A percentile compares a stretch with the other conserved stretches of the same genome.
Evolutionary conservation across 768 basidiomycete species (phyloP).

Genomic region (Sistotremastrum niveocremeum): DNA sequence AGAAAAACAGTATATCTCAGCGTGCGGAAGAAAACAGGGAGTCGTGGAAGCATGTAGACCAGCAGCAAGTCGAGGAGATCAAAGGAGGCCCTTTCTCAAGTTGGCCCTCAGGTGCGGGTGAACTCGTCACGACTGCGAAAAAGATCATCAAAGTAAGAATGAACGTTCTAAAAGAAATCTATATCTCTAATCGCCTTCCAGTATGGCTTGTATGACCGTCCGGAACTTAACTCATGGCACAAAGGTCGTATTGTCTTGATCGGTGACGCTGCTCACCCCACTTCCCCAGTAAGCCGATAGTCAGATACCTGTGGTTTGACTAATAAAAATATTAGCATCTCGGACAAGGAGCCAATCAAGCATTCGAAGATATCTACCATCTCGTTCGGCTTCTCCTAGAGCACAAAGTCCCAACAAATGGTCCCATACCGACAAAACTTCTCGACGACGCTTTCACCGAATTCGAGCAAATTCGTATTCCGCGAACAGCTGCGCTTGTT

Average conservation of each 20-base stretch:
- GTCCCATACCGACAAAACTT: constrained; percentile 13
- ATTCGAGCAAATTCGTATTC: constrained; percentile 22
- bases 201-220: constrained; percentile 32
- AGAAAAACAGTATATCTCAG: constrained; percentile 17
- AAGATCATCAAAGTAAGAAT: constrained; percentile 17
- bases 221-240: constrained; percentile 27
- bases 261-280: constrained; percentile 34
- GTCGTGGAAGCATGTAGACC: constrained; percentile 26
- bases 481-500: constrained; percentile 23
- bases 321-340: constrained; percentile 21
- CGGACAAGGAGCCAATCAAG: constrained; percentile 34
- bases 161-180: background rate
- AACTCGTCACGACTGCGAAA: constrained; percentile 13
- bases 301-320: no score
- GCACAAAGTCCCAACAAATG: constrained; percentile 16
- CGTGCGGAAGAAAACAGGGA: constrained; percentile 26
- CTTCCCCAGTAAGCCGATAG: constrained; percentile 31
- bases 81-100: constrained; percentile 10
- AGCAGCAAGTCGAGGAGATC: constrained; percentile 13
- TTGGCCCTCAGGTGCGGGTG: constrained; percentile 15
- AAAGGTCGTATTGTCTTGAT: constrained; percentile 27
- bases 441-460: constrained; percentile 20
- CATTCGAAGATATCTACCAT: constrained; percentile 28
- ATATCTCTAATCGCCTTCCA: constrained; percentile 4
- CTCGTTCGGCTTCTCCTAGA: constrained; percentile 20